These are phyloP conservation scores for Trichoderma gamsii DNA, from an alignment of 495 filamentous ascomycete species.

Conservation along the genomic window DNA sequence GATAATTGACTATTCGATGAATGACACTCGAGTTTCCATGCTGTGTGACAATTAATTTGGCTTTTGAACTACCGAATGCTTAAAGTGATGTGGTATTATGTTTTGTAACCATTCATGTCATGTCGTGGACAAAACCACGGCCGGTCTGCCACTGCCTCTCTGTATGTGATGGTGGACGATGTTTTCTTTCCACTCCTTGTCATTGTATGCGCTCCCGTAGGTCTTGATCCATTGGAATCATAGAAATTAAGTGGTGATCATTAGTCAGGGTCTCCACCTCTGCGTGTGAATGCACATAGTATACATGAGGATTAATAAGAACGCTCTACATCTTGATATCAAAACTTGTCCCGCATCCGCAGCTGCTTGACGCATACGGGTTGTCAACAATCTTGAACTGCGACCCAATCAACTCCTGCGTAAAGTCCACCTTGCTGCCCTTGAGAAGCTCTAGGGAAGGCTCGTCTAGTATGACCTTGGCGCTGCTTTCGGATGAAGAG, in stretches of 20 bases:
- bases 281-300: background rate
- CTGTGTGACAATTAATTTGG: background rate
- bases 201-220: background rate
- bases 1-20: slow-evolving; percentile 17
- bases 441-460: slow-evolving; percentile 83
- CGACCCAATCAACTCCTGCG: slow-evolving; percentile 93
- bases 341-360: slow-evolving; percentile 97
- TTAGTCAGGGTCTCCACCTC: background rate
- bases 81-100: background rate
- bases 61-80: background rate
- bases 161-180: no score
- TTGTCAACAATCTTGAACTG: slow-evolving; percentile 97
- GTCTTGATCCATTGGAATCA: background rate
- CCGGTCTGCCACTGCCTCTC: no score
- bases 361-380: slow-evolving; percentile 83
- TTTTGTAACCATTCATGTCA: background rate
- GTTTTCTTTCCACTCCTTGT: no score
- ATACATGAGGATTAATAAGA: background rate
- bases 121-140: no score
- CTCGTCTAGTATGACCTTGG: slow-evolving; percentile 85
- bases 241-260: background rate
- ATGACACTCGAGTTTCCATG: slow-evolving; percentile 18
- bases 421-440: slow-evolving; percentile 91
- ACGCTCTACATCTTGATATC: slow-evolving; percentile 64
- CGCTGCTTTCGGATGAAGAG: slow-evolving; percentile 28